Percentiles rank a stretch among this genome's conserved stretches.
Evolutionary conservation across 116 monocot species (phyloP).

Genomic region (Posidonia oceanica): DNA sequence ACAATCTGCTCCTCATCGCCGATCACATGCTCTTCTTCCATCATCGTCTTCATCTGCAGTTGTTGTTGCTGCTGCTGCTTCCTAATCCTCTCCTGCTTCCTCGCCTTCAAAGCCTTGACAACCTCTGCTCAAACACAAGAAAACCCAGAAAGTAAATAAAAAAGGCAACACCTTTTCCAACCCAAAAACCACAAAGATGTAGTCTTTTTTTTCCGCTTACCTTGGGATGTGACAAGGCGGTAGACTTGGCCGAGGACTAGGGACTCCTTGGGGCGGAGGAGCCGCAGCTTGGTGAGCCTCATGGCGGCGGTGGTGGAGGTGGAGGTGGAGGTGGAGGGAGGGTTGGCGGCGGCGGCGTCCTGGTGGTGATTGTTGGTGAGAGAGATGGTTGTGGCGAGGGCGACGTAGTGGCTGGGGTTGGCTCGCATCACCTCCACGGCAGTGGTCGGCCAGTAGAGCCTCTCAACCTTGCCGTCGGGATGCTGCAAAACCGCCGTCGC

Average conservation of each 20-base stretch:
- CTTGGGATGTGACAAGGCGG: constrained; percentile 76
- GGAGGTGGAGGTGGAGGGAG: background rate
- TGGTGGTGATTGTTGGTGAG: constrained; percentile 12
- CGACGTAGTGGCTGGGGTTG: constrained; percentile 74
- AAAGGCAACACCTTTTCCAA: background rate
- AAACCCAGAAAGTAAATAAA: background rate
- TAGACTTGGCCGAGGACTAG: constrained; percentile 77
- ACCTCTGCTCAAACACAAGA: constrained; percentile 36
- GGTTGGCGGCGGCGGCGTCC: background rate
- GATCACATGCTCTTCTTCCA: background rate
- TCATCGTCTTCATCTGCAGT: background rate
- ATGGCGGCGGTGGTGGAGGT: constrained; percentile 5
- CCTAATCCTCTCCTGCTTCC: constrained; percentile 62
- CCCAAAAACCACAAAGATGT: background rate
- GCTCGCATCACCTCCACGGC: constrained; percentile 62
- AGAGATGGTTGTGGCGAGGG: constrained; percentile 41
- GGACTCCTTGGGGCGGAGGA: constrained; percentile 60
- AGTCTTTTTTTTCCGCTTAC: constrained; percentile 9
- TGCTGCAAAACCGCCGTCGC: constrained; percentile 60
- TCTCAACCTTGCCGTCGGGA: constrained; percentile 55
- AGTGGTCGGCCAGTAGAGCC: constrained; percentile 58
- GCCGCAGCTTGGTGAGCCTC: constrained; percentile 39
- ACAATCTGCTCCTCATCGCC: too few species aligned
- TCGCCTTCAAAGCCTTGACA: constrained; percentile 45
- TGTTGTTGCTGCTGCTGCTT: constrained; percentile 9